Base-by-base conservation (phyloP, 2,329 filamentous ascomycete genomes). In the Colletotrichum sp. region DNA sequence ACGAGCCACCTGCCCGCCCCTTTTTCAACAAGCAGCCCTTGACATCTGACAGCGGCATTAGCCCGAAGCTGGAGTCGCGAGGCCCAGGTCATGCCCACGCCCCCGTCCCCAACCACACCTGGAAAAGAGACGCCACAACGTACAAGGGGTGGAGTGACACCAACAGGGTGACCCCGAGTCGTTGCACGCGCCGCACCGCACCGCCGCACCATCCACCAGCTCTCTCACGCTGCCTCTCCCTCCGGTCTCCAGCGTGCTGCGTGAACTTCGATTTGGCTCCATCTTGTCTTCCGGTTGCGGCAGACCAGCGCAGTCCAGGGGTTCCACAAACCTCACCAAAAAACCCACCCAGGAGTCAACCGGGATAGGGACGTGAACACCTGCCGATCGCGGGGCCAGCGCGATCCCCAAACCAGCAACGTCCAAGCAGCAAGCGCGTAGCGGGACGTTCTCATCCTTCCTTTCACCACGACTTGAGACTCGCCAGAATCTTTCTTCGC, bases 41-140 rank as follows among this genome's bases (percentile, higher is more conserved):
- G 48, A 69, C 74, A 74, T 76, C 74, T 76, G 74, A 76, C 70
- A 76, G 74, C 74, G 65, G 65, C 70, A 74, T 71, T 65, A 73
- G 61, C 34, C 32, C 43, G 30, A 39, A 55, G 34, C 30, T 58
- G 48, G 65, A 71, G 72, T 55, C 61, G 48, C 39, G 12, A 71
- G 68, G 72, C 12, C 68, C 61, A 74, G 65, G 74, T 76, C 70
- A 76, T 58, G 58, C 58, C 34, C 34, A 36, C 32, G 18, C 32
- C 30, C 27, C 15, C 32, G 43, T 25, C 62, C 13, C 30, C 28
- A 60, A 28, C 56, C 27, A 60, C 27, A 30, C 27, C 27, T 28
- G 22, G 28, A 12, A 61, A 28, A 30, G 32, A 52, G 30, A 34
- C 34, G 74, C 74, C 74, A 69, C 74, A 39, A 25, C 48, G 43